A percentile compares a stretch with the other conserved stretches of the same genome.
Conservation (phyloP, 495 filamentous ascomycete genomes). For the Baudoinia panamericana region DNA sequence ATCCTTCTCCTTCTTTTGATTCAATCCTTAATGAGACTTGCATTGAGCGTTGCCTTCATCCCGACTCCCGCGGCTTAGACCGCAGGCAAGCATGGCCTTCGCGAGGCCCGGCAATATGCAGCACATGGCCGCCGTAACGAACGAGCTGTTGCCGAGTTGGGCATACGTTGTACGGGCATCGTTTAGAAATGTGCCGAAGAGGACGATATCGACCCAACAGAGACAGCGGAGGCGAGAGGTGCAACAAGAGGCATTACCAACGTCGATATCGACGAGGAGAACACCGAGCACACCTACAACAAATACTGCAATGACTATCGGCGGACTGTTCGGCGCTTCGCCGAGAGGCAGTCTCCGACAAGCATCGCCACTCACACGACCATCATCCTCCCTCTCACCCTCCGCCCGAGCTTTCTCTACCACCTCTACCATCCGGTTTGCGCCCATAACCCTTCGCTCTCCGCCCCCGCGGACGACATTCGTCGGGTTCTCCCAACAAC, state of each 20-base stretch:
- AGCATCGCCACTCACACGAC: slow-evolving; percentile 10
- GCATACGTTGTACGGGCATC: neutral
- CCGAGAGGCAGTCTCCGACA: slow-evolving; percentile 9
- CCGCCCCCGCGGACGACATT: slow-evolving; percentile 1
- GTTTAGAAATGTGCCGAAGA: neutral
- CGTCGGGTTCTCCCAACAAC: slow-evolving; percentile 21
- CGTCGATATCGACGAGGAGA: neutral
- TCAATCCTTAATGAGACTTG: no score
- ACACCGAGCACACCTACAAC: neutral
- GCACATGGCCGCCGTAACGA: slow-evolving; percentile 1
- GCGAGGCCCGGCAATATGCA: neutral
- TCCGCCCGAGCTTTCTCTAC: slow-evolving; percentile 2
- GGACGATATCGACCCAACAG: neutral
- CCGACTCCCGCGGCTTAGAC: no score
- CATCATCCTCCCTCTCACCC: slow-evolving; percentile 11
- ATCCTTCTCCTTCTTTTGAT: no score
- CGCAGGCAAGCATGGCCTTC: no score
- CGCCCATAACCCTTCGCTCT: slow-evolving; percentile 1
- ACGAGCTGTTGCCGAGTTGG: slow-evolving; percentile 3
- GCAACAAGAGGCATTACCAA: slow-evolving; percentile 1
- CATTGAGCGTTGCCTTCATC: no score
- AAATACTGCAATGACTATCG: neutral
- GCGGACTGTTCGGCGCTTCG: slow-evolving; percentile 1
- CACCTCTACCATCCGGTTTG: slow-evolving; percentile 5
- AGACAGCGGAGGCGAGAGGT: neutral